Conservation (phyloP, 768 basidiomycete species). For the Clathrus columnatus region DNA sequence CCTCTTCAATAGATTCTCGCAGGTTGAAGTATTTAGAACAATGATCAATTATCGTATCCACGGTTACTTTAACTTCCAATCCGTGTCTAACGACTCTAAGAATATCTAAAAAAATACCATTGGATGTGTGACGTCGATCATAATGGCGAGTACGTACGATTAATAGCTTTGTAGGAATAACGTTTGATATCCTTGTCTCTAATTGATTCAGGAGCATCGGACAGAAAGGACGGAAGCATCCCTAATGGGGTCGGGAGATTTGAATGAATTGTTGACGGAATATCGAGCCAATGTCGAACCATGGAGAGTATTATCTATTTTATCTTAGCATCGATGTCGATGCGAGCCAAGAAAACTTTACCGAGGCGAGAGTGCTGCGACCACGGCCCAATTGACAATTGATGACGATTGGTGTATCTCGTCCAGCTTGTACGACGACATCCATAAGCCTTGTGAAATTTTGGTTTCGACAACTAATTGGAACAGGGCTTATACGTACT, state of each 20-base stretch:
- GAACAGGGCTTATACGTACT: slow-evolving; percentile 12
- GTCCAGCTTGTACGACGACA: slow-evolving; percentile 59
- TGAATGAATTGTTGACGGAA: not conserved
- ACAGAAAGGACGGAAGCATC: slow-evolving; percentile 24
- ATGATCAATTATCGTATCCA: slow-evolving; percentile 83
- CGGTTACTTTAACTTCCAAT: slow-evolving; percentile 71
- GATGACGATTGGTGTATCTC: slow-evolving; percentile 75
- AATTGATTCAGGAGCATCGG: slow-evolving; percentile 23
- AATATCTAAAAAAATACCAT: slow-evolving; percentile 41
- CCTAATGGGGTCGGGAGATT: not conserved
- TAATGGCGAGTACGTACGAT: slow-evolving; percentile 46
- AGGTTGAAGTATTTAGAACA: slow-evolving; percentile 79
- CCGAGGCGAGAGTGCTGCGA: slow-evolving; percentile 84
- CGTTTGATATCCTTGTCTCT: slow-evolving; percentile 23
- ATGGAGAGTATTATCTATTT: slow-evolving; percentile 12
- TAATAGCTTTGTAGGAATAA: slow-evolving; percentile 80
- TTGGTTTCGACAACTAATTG: not conserved
- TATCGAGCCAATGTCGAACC: slow-evolving; percentile 5
- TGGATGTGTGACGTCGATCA: slow-evolving; percentile 7
- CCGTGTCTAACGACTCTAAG: slow-evolving; percentile 84
- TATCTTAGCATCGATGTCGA: slow-evolving; percentile 86
- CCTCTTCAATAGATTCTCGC: slow-evolving; percentile 81
- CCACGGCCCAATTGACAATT: slow-evolving; percentile 95
- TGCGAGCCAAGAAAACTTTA: slow-evolving; percentile 37
- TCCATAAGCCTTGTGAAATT: slow-evolving; percentile 69